These are phyloP conservation scores for Penicillium vulpinum DNA, from an alignment of 2,329 filamentous ascomycete species.

Conservation along the genomic window DNA sequence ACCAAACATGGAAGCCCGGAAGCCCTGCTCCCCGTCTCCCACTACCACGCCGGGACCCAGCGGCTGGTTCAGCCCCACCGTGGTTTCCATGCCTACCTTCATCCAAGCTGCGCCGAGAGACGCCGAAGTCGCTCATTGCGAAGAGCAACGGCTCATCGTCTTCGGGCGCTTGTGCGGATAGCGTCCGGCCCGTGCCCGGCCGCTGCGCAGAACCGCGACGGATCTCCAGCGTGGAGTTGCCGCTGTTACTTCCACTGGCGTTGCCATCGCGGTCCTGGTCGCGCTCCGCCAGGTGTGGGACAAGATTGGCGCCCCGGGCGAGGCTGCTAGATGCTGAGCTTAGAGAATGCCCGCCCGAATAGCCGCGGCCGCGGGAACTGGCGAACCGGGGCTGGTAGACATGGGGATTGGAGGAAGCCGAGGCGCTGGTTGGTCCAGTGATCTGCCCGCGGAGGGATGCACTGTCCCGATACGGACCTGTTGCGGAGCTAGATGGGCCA, in stretches of 20 bases:
- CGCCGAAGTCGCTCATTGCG: conserved; percentile 49
- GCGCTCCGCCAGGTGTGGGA: conserved; percentile 36
- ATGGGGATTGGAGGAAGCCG: conserved; percentile 34
- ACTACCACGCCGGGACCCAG: conserved; percentile 38
- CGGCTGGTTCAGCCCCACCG: conserved; percentile 29
- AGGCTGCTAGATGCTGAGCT: conserved; percentile 44
- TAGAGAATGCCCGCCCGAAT: conserved; percentile 40
- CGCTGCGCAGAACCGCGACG: conserved; percentile 39
- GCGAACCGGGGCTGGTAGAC: conserved; percentile 42
- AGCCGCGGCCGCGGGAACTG: conserved; percentile 39
- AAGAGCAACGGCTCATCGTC: conserved; percentile 49
- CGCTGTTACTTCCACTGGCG: conserved; percentile 44
- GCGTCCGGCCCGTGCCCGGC: conserved; percentile 35
- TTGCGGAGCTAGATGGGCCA: conserved; percentile 16
- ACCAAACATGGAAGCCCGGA: conserved; percentile 37
- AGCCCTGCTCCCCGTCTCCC: conserved; percentile 37
- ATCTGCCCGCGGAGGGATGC: conserved; percentile 22
- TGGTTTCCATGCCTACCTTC: conserved; percentile 39
- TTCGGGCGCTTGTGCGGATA: conserved; percentile 34
- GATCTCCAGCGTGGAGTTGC: conserved; percentile 35
- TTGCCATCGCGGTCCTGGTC: conserved; percentile 42
- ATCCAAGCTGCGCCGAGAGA: conserved; percentile 45
- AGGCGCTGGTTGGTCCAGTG: conserved; percentile 29
- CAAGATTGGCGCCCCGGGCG: conserved; percentile 36
- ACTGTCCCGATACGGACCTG: conserved; percentile 21